Base-by-base conservation (phyloP, 192 early-diverging fungal genomes). In the Podila horticola region DNA sequence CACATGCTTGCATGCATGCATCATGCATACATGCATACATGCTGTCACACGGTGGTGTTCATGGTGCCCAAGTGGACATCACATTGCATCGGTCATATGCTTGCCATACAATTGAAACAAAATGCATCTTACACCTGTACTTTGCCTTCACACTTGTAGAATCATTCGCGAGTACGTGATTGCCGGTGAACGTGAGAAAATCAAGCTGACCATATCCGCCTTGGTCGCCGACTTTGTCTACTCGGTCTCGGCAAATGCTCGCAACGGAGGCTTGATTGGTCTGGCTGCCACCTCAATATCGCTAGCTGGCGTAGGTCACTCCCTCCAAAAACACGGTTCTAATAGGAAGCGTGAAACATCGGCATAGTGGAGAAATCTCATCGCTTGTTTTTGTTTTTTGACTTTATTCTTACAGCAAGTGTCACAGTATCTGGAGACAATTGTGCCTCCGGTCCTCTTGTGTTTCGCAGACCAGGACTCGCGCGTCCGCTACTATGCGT, bases 401-500 rank as follows among this genome's bases (percentile, higher is more conserved):
- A 41, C 12, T 8, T 4, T 13, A 1, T 45, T 45, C 41, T 15
- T 45, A 30, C 84, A 90, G 81, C 84, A 86, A 22, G 90, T 94
- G 28, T 77, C 88, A 8, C 75, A 77, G 20, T 92, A 93, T 62
- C 77, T 98, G 13, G 88, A 90, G 45, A 88, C 86, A 19, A 95
- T 99, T 67, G 91, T 98, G 4, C 96, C 96, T 20, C 98, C 98
- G 3, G 96, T 99, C 22, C 90, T 99, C 4, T 88, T 96, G 31
- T 98, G 97, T 67, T 94, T 99, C 67, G 82, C 87, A 6, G 96
- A 99, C 77, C 95, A 92, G 64, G 98, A 99, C 79, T 91, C 91
- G 31, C 88, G 94, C 17, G 97, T 99, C 52, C 89, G 97, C 33
- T 99, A 99, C 87, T 99, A 98, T 91, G 97, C 98, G 3, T 98